Conservation (phyloP, 2,329 filamentous ascomycete species). For the Escovopsis sp. region DNA sequence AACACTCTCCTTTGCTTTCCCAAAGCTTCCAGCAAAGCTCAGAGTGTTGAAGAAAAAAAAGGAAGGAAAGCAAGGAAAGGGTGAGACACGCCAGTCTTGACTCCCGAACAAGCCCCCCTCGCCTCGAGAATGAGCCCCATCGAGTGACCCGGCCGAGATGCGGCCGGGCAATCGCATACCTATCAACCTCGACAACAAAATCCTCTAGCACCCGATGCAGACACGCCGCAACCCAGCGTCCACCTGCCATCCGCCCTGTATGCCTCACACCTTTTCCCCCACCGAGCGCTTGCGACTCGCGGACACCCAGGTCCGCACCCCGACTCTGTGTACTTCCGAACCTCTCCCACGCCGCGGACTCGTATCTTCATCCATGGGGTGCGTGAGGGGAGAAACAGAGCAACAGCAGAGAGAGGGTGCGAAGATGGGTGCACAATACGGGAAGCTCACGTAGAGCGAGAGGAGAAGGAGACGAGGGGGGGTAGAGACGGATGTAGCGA, state of each 20-base stretch:
- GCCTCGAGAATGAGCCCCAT: conserved; percentile 99
- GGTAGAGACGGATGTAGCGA: conserved; percentile 27
- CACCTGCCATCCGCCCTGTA: conserved; percentile 24
- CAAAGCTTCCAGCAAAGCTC: conserved; percentile 27
- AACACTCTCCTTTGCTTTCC: too few relatives aligned
- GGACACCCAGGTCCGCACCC: too few relatives aligned
- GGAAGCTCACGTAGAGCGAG: too few relatives aligned
- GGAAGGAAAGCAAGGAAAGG: too few relatives aligned
- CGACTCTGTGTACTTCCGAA: too few relatives aligned
- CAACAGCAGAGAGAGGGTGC: conserved; percentile 25
- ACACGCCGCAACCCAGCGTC: conserved; percentile 29
- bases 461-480: neutral
- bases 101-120: conserved; percentile 46
- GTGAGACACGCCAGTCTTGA: conserved; percentile 4
- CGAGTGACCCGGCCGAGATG: conserved; percentile 64
- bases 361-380: conserved; percentile 73
- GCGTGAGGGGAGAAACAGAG: conserved; percentile 25
- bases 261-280: too few relatives aligned
- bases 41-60: conserved; percentile 18
- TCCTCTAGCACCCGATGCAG: conserved; percentile 35
- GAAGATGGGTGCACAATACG: neutral
- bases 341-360: conserved; percentile 40
- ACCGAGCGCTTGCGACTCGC: too few relatives aligned
- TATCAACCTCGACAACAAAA: conserved; percentile 86
- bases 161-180: conserved; percentile 86